A percentile compares a stretch with the other conserved stretches of the same genome.
phyloP scores from a whole-genome alignment of 2,329 filamentous ascomycete species.

The Diaporthe citrichinensis region DNA sequence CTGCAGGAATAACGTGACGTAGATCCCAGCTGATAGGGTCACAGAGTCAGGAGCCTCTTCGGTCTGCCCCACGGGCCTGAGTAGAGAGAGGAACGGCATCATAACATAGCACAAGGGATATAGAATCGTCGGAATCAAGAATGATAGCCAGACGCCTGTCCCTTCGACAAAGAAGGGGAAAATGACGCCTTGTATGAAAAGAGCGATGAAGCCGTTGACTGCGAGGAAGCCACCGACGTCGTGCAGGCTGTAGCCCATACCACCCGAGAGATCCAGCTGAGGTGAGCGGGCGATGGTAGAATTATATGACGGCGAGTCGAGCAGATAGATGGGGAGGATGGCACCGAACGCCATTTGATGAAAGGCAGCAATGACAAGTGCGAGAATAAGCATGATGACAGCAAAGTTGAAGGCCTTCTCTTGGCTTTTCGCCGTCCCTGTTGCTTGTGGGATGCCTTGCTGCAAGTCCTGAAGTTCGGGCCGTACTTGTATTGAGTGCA shows the following conservation, averaged over 20 bases:
- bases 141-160: conserved; percentile 77
- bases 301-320: conserved; percentile 52
- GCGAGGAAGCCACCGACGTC: conserved; percentile 78
- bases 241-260: conserved; percentile 75
- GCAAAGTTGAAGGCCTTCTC: conserved; percentile 55
- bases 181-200: conserved; percentile 80
- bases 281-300: conserved; percentile 7
- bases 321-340: conserved; percentile 59
- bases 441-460: conserved; percentile 19
- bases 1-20: conserved; percentile 74
- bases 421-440: conserved; percentile 41
- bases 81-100: conserved; percentile 75
- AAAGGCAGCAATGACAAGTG: conserved; percentile 58
- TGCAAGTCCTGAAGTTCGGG: conserved; percentile 41
- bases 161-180: conserved; percentile 54
- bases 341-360: conserved; percentile 62
- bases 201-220: conserved; percentile 77
- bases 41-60: conserved; percentile 15
- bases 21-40: conserved; percentile 73
- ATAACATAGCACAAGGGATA: conserved; percentile 79
- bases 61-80: conserved; percentile 56
- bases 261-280: conserved; percentile 65
- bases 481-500: conserved; percentile 56
- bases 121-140: conserved; percentile 74
- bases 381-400: conserved; percentile 58